These are phyloP conservation scores for Citrus australasica DNA, from an alignment of 345 rosid genomes.

Conservation along the genomic window DNA sequence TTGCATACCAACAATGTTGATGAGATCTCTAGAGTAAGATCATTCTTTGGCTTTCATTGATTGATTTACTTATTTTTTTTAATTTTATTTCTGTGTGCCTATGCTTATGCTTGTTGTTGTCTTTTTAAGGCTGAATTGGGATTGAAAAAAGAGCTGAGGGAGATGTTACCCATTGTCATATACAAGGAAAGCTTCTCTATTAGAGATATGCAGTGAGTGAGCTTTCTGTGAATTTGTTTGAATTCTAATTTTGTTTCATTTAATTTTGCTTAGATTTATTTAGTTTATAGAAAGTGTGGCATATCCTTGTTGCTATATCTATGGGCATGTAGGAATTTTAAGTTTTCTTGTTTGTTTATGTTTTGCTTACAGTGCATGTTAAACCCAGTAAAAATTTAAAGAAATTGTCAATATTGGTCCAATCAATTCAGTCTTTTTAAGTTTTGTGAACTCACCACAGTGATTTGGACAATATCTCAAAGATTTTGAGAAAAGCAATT, in stretches of 20 bases:
- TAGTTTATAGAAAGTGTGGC: background rate
- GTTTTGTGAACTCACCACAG: background rate
- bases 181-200: conserved; percentile 80
- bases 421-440: background rate
- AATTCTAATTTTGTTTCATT: background rate
- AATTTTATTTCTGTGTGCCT: background rate
- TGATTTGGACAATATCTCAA: background rate
- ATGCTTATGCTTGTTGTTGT: conserved; percentile 1
- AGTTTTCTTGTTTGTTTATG: no score
- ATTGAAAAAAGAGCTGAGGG: conserved; percentile 78
- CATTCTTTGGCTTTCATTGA: background rate
- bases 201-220: conserved; percentile 68
- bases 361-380: background rate
- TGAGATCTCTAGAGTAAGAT: conserved; percentile 30
- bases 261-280: background rate
- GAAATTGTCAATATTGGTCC: background rate
- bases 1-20: conserved; percentile 12
- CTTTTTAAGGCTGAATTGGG: conserved; percentile 60
- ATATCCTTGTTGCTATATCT: background rate
- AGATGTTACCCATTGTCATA: conserved; percentile 82
- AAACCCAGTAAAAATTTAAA: background rate
- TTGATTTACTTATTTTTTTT: background rate
- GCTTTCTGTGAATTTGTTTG: background rate
- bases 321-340: background rate
- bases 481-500: no score